Evolutionary conservation across 768 basidiomycete genomes (phyloP).

Genomic region (Trametes punicea): DNA sequence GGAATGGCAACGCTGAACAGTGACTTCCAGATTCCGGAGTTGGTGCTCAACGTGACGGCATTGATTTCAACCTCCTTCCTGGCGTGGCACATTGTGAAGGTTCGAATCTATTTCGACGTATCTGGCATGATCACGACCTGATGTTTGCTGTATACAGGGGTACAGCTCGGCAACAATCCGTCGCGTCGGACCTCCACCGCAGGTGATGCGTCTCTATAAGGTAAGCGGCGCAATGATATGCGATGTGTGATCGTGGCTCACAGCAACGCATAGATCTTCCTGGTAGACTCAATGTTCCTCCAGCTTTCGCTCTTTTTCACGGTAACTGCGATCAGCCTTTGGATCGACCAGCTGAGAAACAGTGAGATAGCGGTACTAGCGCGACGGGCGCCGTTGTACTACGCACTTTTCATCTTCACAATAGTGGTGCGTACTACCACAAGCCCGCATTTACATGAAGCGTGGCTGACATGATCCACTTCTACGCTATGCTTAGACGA

Average conservation of each 20-base stretch:
- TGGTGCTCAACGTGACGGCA: constrained; percentile 43
- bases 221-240: constrained; percentile 25
- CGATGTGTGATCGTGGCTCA: background rate
- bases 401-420: constrained; percentile 44
- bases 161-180: constrained; percentile 49
- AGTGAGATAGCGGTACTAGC: constrained; percentile 45
- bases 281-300: constrained; percentile 50
- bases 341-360: constrained; percentile 52
- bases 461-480: background rate
- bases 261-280: constrained; percentile 41
- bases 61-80: constrained; percentile 41
- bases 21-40: constrained; percentile 44
- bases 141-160: constrained; percentile 26
- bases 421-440: constrained; percentile 39
- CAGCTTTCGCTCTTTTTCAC: constrained; percentile 55
- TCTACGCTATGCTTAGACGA: constrained; percentile 32
- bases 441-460: too few relatives aligned
- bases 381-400: constrained; percentile 39
- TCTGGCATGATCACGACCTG: background rate
- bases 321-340: constrained; percentile 48
- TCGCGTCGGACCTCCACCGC: constrained; percentile 49
- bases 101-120: constrained; percentile 12
- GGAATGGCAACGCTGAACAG: background rate
- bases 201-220: constrained; percentile 49
- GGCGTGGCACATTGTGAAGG: constrained; percentile 45